Conservation (phyloP, 1,284 basidiomycete species). For the Omphalotus olearius region DNA sequence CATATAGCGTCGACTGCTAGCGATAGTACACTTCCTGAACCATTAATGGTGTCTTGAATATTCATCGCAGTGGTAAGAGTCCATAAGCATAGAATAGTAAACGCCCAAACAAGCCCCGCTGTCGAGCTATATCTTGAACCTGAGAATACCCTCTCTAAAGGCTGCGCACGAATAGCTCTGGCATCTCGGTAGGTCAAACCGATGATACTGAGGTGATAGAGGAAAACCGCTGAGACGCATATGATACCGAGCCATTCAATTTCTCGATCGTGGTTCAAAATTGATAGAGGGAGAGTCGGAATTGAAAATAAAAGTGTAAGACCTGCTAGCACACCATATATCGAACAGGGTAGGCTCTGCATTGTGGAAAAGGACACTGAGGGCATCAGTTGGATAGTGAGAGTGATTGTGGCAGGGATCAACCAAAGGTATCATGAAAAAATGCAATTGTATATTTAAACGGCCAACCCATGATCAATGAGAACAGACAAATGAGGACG, state of each 20-base stretch:
- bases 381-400: too few relatives aligned
- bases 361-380: too few relatives aligned
- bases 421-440: too few relatives aligned
- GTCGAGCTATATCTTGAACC: neutral
- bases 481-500: too few relatives aligned
- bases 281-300: neutral
- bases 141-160: neutral
- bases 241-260: neutral
- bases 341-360: too few relatives aligned
- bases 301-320: neutral
- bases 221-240: neutral
- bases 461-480: too few relatives aligned
- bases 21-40: neutral
- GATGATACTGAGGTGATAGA: neutral
- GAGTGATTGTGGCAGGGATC: too few relatives aligned
- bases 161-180: neutral
- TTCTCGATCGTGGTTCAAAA: neutral
- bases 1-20: neutral
- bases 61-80: neutral
- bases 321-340: too few relatives aligned
- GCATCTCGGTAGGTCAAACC: neutral
- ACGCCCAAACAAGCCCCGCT: neutral
- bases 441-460: too few relatives aligned
- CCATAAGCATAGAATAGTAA: neutral
- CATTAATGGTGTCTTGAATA: neutral